A percentile compares a stretch with the other conserved stretches of the same genome.
phyloP scores from a whole-genome alignment of 352 stramenopile genomes.

The Globisporangium splendens region DNA sequence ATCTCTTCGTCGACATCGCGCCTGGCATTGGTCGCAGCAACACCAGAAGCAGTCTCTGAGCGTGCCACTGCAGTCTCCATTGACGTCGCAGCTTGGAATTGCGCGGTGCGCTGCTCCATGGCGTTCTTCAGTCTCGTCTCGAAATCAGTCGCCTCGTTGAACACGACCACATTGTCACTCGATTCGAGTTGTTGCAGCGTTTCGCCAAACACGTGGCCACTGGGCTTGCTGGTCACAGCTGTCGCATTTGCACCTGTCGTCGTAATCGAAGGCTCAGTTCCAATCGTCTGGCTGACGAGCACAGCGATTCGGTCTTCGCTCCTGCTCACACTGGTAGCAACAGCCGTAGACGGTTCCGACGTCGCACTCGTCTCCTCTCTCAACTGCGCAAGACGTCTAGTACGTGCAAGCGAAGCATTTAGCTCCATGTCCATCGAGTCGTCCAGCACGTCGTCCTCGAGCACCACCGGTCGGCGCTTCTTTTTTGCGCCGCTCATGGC shows the following conservation, averaged over 20 bases:
- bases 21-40: neutral
- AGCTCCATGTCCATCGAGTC: constrained; percentile 73
- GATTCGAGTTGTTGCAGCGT: constrained; percentile 25
- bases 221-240: constrained; percentile 7
- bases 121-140: constrained; percentile 69
- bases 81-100: constrained; percentile 35
- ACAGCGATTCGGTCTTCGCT: constrained; percentile 59
- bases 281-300: constrained; percentile 49
- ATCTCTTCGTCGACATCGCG: constrained; percentile 30
- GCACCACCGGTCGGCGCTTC: constrained; percentile 25
- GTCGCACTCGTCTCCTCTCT: constrained; percentile 15
- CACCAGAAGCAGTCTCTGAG: neutral
- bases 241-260: constrained; percentile 8
- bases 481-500: constrained; percentile 29
- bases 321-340: constrained; percentile 6
- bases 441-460: constrained; percentile 45
- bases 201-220: constrained; percentile 45
- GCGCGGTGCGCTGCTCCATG: constrained; percentile 63
- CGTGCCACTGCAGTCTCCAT: constrained; percentile 7
- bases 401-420: constrained; percentile 64
- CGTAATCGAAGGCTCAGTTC: constrained; percentile 14
- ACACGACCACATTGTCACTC: constrained; percentile 57
- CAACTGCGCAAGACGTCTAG: constrained; percentile 50
- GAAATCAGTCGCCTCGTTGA: constrained; percentile 85
- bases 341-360: neutral